phyloP scores from a whole-genome alignment of 2,329 filamentous ascomycete species.

The Sporothrix dimorphospora region DNA sequence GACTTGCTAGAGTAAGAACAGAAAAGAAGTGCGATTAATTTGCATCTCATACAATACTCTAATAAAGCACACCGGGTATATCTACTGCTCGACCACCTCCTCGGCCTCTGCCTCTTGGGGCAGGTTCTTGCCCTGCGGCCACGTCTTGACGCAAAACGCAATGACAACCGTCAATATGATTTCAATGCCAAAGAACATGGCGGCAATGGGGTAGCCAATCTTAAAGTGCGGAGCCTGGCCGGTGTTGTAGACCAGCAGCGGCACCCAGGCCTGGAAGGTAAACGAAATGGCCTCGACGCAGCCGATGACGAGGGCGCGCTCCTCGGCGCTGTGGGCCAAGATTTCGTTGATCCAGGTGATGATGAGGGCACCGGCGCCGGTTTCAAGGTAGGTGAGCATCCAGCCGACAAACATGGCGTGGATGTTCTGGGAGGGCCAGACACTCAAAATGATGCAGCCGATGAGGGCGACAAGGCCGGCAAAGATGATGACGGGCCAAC shows the following conservation, averaged over 20 bases:
- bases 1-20: too few relatives aligned
- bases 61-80: too few relatives aligned
- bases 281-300: constrained; percentile 28
- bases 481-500: constrained; percentile 54
- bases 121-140: background rate
- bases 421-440: constrained; percentile 14
- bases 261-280: constrained; percentile 31
- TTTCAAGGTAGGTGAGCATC: constrained; percentile 27
- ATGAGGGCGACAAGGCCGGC: constrained; percentile 23
- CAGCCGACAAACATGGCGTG: constrained; percentile 28
- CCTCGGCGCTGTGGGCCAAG: constrained; percentile 23
- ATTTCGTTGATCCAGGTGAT: constrained; percentile 32
- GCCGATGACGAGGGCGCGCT: constrained; percentile 30
- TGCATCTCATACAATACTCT: too few relatives aligned
- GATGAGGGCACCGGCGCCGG: constrained; percentile 27
- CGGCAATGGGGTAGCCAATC: constrained; percentile 37
- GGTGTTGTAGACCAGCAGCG: constrained; percentile 30
- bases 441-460: constrained; percentile 28
- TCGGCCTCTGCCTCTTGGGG: background rate
- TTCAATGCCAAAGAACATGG: constrained; percentile 38
- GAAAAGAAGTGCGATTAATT: background rate
- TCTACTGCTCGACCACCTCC: background rate
- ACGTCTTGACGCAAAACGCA: background rate
- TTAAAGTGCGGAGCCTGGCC: constrained; percentile 33
- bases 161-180: constrained; percentile 2